Evolutionary conservation across 1,139 yeast species (phyloP), one percentile per base, ranked within the genome.

Genomic region (Zygoascus meyerae): DNA sequence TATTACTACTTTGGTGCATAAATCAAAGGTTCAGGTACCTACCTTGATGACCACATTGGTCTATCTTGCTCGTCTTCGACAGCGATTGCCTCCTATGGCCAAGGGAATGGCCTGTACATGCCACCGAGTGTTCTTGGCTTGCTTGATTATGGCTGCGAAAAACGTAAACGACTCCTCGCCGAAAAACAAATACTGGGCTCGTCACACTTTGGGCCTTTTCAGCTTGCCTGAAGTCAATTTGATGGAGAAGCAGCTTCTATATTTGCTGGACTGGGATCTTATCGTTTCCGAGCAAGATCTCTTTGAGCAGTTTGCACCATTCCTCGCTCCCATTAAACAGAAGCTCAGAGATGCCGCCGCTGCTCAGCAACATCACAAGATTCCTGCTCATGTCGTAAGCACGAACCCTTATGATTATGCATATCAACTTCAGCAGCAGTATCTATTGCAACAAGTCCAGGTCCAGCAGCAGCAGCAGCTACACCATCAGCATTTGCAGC

Each of bases 171-270:
- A 92, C 69, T 83, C 95, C 2, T 82, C 94, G 14, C 98, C 97
- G 44, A 77, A 90, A 65, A 92, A 92, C 69, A 89, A 84, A 68
- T 96, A 90, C 71, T 92, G 98, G 98, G 83, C 95, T 12, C 75
- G 78, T 51, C 90, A 89, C 70, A 87, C 97, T 11, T 80, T 83
- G 63, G 96, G 96, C 1, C 71, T 92, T 48, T 75, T 92, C 55
- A 65, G 80, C 21, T 70, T 85, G 43, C 75, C 74, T 28, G 97
- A 92, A 61, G 90, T 92, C 49, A 92, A 92, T 67, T 79, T 89
- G 62, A 86, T 95, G 61, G 98, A 92, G 69, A 75, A 89, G 56
- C 97, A 92, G 67, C 72, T 92, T 55, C 78, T 90, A 47, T 78
- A 77, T 43, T 79, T 87, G 55, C 75, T 92, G 51, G 83, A 86